Base-by-base conservation (phyloP, 257 asterid genomes). In the Lycium barbarum region DNA sequence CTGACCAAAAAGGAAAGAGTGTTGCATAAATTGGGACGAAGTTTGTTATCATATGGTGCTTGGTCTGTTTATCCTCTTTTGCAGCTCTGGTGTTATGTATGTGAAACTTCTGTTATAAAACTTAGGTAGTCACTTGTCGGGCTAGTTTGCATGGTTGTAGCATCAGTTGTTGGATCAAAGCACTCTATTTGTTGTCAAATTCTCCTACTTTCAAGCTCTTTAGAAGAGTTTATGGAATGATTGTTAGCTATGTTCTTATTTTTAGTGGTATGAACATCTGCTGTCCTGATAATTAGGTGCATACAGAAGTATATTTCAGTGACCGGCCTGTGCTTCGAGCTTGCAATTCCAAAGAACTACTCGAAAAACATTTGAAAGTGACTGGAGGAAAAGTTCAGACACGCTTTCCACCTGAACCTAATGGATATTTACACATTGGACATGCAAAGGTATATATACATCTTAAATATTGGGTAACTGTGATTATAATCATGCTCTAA, bases 391-490 rank as follows among this genome's bases (percentile, higher is more conserved):
- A 91, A 88, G 92, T 97, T 84, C 86, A 57, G 87, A 97, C 99
- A 11, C 98, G 99, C 22, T 97, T 97, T 86, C 99, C 99, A 49
- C 99, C 99, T 54, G 99, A 97, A 90, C 99, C 99, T 55, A 97
- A 97, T 89, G 99, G 99, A 79, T 95, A 91, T 90, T 89, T 97
- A 66, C 99, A 96, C 88, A 96, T 96, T 61, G 99, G 99, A 79
- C 99, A 96, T 79, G 98, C 99, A 62, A 96, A 96, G 99, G 99
- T 96, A 67, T 72, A 67, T 73, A 76, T 43, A 81, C 84, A 62
- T 81, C 57, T 55, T 62, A 14, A n/a, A 9, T 79, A 54, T 81
- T 65, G 61, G 78, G 45, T 54, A 63, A 73, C 54, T 85, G 86
- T 70, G 58, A 33, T 61, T 67, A 26, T 12, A 17, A 67, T 76